Evolutionary conservation across 2,329 filamentous ascomycete species (phyloP), one percentile per base, ranked within the genome.

Genomic region (Lecanicillium sp.): DNA sequence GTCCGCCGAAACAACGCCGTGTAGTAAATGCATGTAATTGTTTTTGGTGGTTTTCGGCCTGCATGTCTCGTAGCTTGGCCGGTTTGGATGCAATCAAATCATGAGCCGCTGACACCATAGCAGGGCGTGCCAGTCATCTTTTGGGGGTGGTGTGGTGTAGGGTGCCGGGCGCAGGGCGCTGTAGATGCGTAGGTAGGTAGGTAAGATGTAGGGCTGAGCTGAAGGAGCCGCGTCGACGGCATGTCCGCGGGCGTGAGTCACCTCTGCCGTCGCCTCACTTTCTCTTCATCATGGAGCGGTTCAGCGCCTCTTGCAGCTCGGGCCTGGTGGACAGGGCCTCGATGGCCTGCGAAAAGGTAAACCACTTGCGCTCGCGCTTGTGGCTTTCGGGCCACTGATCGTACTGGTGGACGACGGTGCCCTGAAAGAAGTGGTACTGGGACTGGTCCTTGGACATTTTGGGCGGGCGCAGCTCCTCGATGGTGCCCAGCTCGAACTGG

Each of bases 321-420:
- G 91, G 91, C 49, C 93, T 79, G 52, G 80, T 78, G 56, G 81
- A 77, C 59, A 98, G 72, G 41, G 84, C 83, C 56, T 87, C 81
- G 55, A 80, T 81, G n/a, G 93, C 93, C 66, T 94, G 81, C 43
- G 77, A 70, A 64, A 88, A 96, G 44, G 82, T 84, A 66, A 95
- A 89, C 93, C 93, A 98, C 64, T 86, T 81, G 52, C 93, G 82
- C 65, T 84, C 84, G 60, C 93, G 80, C 76, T 96, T 97, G 68
- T 95, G 82, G 72, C 79, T 86, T 73, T 98, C 93, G 1, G 93
- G 93, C 93, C 93, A 98, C 50, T 90, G 81, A 14, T 76, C 73
- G 66, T 93, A 86, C 70, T 95, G 88, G 60, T 83, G 84, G 54
- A 86, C 80, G 52, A 98, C 93, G n/a, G 80, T 86, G 54, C 84